These are phyloP conservation scores for Cladorrhinum sp. DNA, from an alignment of 2,329 filamentous ascomycete species.

Conservation along the genomic window DNA sequence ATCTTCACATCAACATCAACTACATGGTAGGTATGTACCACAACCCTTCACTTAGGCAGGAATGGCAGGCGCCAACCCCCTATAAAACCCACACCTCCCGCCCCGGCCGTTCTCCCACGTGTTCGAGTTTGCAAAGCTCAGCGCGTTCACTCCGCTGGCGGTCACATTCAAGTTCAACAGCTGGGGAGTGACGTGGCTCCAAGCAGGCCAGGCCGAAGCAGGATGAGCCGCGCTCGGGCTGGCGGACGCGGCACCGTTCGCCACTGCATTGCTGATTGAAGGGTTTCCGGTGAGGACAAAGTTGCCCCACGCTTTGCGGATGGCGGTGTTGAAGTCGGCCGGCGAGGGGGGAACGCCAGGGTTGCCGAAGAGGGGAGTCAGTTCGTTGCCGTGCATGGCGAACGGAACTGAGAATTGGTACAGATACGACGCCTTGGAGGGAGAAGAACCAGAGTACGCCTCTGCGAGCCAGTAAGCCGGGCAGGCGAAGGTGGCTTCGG, in stretches of 20 bases:
- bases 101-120: slow-evolving; percentile 28
- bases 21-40: too few relatives aligned
- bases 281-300: slow-evolving; percentile 24
- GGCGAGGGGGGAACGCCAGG: slow-evolving; percentile 26
- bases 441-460: slow-evolving; percentile 37
- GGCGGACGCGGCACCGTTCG: slow-evolving; percentile 20
- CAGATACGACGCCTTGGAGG: slow-evolving; percentile 37
- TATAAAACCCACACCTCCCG: slow-evolving; percentile 26
- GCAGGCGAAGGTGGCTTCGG: slow-evolving; percentile 54
- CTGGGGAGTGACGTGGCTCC: slow-evolving; percentile 10
- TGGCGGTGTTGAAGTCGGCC: slow-evolving; percentile 21
- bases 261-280: slow-evolving; percentile 19
- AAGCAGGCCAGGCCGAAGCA: slow-evolving; percentile 24
- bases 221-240: slow-evolving; percentile 13
- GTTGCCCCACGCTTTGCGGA: slow-evolving; percentile 27
- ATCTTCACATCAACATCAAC: too few relatives aligned
- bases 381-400: slow-evolving; percentile 39
- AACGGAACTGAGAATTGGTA: slow-evolving; percentile 48
- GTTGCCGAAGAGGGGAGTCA: slow-evolving; percentile 35
- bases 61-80: slow-evolving; percentile 16
- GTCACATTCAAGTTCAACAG: slow-evolving; percentile 28
- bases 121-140: slow-evolving; percentile 19
- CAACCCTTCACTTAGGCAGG: slow-evolving; percentile 9
- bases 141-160: slow-evolving; percentile 21
- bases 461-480: slow-evolving; percentile 54